Percentiles rank a stretch among this genome's conserved stretches.
These are phyloP conservation scores for Coemansia sp. DNA, from an alignment of 192 early-diverging fungal genomes.

Conservation along the genomic window DNA sequence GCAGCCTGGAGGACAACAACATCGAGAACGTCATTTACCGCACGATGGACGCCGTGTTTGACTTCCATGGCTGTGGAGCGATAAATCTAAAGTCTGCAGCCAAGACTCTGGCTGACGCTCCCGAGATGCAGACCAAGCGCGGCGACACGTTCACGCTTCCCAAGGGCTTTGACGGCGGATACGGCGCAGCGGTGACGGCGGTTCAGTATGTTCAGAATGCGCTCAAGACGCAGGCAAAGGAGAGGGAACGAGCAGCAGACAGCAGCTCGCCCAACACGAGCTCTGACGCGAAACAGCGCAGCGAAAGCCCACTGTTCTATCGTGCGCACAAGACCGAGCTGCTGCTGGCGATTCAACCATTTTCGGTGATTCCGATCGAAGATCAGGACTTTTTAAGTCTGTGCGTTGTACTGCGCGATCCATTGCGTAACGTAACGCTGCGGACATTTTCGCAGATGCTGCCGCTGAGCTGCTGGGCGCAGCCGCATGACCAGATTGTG, in stretches of 20 bases:
- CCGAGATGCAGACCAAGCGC: conserved; percentile 49
- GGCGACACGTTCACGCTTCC: conserved; percentile 55
- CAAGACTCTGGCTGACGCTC: conserved; percentile 25
- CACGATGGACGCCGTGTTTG: conserved; percentile 52
- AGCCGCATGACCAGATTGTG: conserved; percentile 54
- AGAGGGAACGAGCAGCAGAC: background rate
- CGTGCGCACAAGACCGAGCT: conserved; percentile 48
- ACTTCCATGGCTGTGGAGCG: conserved; percentile 45
- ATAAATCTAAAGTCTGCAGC: conserved; percentile 44
- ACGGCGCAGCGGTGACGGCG: conserved; percentile 47
- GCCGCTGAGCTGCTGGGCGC: conserved; percentile 49
- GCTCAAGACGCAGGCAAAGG: conserved; percentile 12
- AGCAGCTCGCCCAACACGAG: background rate
- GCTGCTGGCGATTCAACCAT: conserved; percentile 49
- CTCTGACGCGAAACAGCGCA: background rate
- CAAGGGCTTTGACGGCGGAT: conserved; percentile 55
- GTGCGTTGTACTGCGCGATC: conserved; percentile 47
- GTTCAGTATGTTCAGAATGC: conserved; percentile 47
- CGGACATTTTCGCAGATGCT: conserved; percentile 57
- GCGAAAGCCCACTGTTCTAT: conserved; percentile 45
- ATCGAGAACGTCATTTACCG: conserved; percentile 48
- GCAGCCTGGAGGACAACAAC: conserved; percentile 28
- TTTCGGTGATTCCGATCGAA: conserved; percentile 50
- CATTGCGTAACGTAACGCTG: conserved; percentile 33
- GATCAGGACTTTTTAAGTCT: conserved; percentile 45